Evolutionary conservation across 768 basidiomycete genomes (phyloP), one percentile per base, ranked within the genome.

Genomic region (Multifurca ochricompacta): DNA sequence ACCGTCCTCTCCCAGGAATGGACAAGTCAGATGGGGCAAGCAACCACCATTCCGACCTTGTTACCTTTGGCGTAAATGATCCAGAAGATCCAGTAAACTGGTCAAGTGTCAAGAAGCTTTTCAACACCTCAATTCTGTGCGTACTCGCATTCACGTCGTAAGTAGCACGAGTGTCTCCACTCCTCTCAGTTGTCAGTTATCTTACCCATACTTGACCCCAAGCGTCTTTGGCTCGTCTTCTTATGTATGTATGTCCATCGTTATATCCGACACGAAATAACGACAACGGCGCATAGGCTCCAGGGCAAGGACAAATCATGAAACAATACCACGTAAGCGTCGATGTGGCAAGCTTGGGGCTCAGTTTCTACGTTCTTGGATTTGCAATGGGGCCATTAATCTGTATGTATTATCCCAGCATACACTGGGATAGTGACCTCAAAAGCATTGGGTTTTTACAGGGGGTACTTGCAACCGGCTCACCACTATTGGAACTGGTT

Each of bases 301-400:
- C 64, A 6, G 59, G 56, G 28, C 54, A 65, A 32, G 18, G 23
- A 34, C 55, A 62, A 25, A 58, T 65, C 16, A 55, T 54, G 21
- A 18, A 53, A 42, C 32, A 31, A 41, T 65, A 54, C 48, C 43
- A 47, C 32, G 58, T 63, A 16, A 57, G 34, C 18, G 45, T 55
- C 14, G 56, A 60, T n/a, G 51, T 58, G 11, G 49, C 60, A 27
- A 65, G 60, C 31, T 39, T 54, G 11, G 64, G 64, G 2, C 51
- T 65, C 1, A 65, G 58, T n/a, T 32, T 65, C 21, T 63, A 65
- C 37, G 58, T 65, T 3, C 44, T 65, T 4, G 64, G 64, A 7
- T 63, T 65, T 32, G 58, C 51, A 19, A 34, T 60, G 14, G 63
- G 56, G 0, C 63, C 63, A 11, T 47, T 60, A 3, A 19, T 64